Base-by-base conservation (phyloP, 164 flowering plant species). In the Hamamelis virginiana region DNA sequence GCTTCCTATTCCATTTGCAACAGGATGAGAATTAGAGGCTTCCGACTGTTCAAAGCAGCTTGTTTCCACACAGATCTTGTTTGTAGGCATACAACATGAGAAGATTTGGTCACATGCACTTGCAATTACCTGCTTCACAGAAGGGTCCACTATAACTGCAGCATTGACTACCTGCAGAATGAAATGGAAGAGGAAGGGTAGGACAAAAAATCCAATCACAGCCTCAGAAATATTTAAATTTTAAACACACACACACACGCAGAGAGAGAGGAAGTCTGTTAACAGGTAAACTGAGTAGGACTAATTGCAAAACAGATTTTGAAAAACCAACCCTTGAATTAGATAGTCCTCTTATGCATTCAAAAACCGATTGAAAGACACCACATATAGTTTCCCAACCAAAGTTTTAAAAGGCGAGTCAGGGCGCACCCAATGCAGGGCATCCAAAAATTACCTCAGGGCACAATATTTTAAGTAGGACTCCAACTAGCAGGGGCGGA, bases 91-190 rank as follows among this genome's bases (percentile, higher is more conserved):
- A 59, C 48, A 67, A 72, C 75, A 69, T 28, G 75, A 71, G 67
- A 64, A 69, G 60, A 80, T 78, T 68, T 87, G 83, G 61, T 92
- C 98, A 80, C 74, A 38, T 67, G 90, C 94, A 68, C 84, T 79
- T 19, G 89, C 80, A 80, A 94, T 89, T 25, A 88, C 80, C 69
- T 80, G 78, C 62, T 79, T 88, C 56, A 69, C 63, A 59, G 86
- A 88, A 68, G 98, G 97, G 77, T 92, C 95, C 44, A 90, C 97
- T 64, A 92, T 88, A 45, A 92, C 82, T 62, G 97, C 98, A 70
- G 97, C 94, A 87, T 92, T 94, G 21, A 83, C 85, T 44, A 85
- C 75, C 96, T 89, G 85, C 56, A 71, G 21, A 26, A 13, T 18
- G 66, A 5, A 66, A 47, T 5, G 25, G n/a, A 27, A 28, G 14